Percentiles rank a stretch among this genome's conserved stretches.
Evolutionary conservation across 192 early-diverging fungal species (phyloP).

Genomic region (Phlyctochytrium bullatum): DNA sequence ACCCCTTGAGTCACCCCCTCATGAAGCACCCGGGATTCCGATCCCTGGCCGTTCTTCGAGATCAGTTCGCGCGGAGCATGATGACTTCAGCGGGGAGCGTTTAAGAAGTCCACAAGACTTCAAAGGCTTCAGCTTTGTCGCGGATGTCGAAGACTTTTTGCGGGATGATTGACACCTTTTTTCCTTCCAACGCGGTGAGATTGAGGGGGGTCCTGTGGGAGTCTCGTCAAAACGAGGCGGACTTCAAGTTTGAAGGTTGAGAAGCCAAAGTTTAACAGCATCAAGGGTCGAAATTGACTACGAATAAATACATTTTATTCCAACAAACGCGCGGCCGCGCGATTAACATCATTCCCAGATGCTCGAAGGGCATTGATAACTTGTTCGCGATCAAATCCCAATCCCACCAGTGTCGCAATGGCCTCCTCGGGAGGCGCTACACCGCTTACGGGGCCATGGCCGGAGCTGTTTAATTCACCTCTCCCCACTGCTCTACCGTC

Average conservation of each 20-base stretch:
- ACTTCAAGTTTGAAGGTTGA: no score
- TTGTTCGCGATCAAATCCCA: slow-evolving; percentile 27
- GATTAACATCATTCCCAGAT: slow-evolving; percentile 17
- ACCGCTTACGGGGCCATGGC: background rate
- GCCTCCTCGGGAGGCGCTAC: slow-evolving; percentile 4
- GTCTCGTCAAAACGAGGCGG: no score
- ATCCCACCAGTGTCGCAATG: slow-evolving; percentile 16
- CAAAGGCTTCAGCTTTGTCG: slow-evolving; percentile 44
- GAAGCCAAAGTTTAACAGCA: no score
- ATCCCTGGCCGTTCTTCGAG: background rate
- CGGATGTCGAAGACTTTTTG: slow-evolving; percentile 23
- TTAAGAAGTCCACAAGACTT: slow-evolving; percentile 27
- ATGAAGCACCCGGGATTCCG: background rate
- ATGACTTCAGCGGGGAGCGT: background rate
- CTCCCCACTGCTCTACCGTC: background rate
- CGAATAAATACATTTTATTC: background rate
- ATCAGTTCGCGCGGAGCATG: background rate
- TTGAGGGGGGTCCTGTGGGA: no score
- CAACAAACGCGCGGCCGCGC: slow-evolving; percentile 18
- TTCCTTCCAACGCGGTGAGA: no score
- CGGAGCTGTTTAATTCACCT: no score
- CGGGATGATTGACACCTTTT: no score
- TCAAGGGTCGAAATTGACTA: no score
- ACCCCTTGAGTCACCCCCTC: slow-evolving; percentile 52
- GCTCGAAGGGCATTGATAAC: slow-evolving; percentile 15